Evolutionary conservation across 2,329 filamentous ascomycete species (phyloP).

Genomic region (Aureobasidium sp.): DNA sequence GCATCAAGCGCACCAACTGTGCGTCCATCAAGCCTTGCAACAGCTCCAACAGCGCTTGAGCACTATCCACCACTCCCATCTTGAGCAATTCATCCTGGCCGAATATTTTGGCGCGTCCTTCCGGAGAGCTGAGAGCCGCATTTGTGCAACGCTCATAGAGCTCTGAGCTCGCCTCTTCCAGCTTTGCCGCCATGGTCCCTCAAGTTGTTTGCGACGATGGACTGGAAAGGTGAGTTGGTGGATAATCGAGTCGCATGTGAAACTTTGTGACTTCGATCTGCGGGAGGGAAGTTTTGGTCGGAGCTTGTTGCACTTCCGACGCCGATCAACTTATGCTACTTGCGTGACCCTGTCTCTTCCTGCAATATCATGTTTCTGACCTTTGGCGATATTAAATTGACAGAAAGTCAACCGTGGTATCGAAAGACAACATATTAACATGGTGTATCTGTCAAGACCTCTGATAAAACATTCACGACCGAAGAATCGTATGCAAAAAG

Average conservation of each 20-base stretch:
- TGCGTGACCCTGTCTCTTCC: not conserved
- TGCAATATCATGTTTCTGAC: not conserved
- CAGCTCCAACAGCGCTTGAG: constrained; percentile 24
- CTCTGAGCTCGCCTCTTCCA: constrained; percentile 22
- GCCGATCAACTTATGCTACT: not conserved
- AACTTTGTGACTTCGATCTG: constrained; percentile 3
- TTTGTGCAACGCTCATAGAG: constrained; percentile 24
- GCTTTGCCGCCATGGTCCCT: constrained; percentile 13
- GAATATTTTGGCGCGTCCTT: constrained; percentile 28
- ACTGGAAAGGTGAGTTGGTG: not conserved
- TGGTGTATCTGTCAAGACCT: no score
- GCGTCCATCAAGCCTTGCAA: constrained; percentile 26
- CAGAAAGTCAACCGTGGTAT: no score
- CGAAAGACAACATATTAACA: no score
- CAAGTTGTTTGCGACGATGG: not conserved
- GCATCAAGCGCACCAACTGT: constrained; percentile 27
- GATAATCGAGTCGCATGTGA: not conserved
- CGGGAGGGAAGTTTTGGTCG: not conserved
- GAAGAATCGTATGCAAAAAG: no score
- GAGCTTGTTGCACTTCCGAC: not conserved
- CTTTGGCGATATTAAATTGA: not conserved
- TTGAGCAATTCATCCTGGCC: constrained; percentile 26
- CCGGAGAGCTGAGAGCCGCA: constrained; percentile 20
- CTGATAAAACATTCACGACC: no score
- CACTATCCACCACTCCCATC: constrained; percentile 20